Evolutionary conservation across 73 alveolate species (phyloP).

Genomic region (Paramecium caudatum): DNA sequence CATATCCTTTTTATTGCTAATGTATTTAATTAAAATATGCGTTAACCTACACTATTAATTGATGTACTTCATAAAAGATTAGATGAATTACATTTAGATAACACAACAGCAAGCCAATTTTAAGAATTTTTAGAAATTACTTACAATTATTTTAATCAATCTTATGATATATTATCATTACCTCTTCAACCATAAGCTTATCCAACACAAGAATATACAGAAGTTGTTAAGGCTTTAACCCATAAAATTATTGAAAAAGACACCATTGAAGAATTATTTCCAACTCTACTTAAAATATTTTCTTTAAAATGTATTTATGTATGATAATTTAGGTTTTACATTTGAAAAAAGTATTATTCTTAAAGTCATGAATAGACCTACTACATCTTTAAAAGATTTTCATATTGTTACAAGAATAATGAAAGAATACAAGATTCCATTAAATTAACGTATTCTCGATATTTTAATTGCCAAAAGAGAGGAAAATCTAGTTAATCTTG

Average conservation of each 20-base stretch:
- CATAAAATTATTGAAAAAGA: neutral
- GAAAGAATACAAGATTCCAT: slow-evolving; percentile 4
- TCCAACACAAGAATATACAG: neutral
- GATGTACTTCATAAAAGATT: neutral
- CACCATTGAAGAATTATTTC: neutral
- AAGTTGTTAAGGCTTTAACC: neutral
- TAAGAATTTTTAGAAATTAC: slow-evolving; percentile 15
- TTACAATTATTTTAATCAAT: neutral
- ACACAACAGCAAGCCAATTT: neutral
- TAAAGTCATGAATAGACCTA: slow-evolving; percentile 18
- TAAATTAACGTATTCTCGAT: neutral
- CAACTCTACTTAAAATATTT: slow-evolving; percentile 1
- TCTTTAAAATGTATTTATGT: slow-evolving; percentile 20
- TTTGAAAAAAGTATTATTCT: neutral
- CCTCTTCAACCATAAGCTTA: neutral
- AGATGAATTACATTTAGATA: neutral
- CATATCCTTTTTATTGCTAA: slow-evolving; percentile 14
- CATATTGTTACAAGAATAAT: neutral
- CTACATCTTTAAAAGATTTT: neutral
- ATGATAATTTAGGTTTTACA: slow-evolving; percentile 19
- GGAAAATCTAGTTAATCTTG: neutral
- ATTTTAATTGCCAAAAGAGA: neutral
- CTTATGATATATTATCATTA: neutral
- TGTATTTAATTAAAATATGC: neutral
- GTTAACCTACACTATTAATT: neutral